Conservation (phyloP, 441 rosid genomes). For the Arabidopsis lyrata region DNA sequence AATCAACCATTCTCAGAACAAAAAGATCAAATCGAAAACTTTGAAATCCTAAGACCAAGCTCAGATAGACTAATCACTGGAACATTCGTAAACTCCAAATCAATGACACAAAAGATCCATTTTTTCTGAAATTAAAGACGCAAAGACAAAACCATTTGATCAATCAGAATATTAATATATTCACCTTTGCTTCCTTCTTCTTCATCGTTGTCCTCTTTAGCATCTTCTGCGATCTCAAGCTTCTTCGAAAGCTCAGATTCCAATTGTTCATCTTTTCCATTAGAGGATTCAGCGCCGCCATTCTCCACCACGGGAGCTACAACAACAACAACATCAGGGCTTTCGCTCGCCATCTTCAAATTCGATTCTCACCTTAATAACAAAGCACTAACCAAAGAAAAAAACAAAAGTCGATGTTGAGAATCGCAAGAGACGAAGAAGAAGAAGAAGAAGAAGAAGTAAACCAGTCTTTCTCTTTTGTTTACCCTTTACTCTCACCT, state of each 20-base stretch:
- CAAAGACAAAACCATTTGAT: slow-evolving; percentile 13
- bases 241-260: slow-evolving; percentile 44
- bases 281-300: slow-evolving; percentile 48
- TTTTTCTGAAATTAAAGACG: neutral
- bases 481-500: slow-evolving; percentile 18
- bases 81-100: neutral
- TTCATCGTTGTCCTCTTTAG: slow-evolving; percentile 44
- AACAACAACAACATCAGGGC: slow-evolving; percentile 45
- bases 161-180: neutral
- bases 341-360: slow-evolving; percentile 58
- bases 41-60: slow-evolving; percentile 14
- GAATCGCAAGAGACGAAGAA: slow-evolving; percentile 18
- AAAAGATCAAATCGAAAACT: slow-evolving; percentile 13
- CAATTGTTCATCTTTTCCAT: slow-evolving; percentile 34
- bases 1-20: slow-evolving; percentile 29
- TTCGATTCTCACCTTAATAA: slow-evolving; percentile 30
- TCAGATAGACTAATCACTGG: slow-evolving; percentile 5
- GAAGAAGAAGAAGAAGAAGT: slow-evolving; percentile 18
- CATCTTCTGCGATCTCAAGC: slow-evolving; percentile 52
- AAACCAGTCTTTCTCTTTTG: slow-evolving; percentile 1
- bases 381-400: neutral
- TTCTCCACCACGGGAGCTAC: slow-evolving; percentile 50
- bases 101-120: neutral
- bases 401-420: neutral
- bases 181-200: slow-evolving; percentile 73